phyloP scores from a whole-genome alignment of 345 rosid genomes.

The Rhodomyrtus tomentosa region DNA sequence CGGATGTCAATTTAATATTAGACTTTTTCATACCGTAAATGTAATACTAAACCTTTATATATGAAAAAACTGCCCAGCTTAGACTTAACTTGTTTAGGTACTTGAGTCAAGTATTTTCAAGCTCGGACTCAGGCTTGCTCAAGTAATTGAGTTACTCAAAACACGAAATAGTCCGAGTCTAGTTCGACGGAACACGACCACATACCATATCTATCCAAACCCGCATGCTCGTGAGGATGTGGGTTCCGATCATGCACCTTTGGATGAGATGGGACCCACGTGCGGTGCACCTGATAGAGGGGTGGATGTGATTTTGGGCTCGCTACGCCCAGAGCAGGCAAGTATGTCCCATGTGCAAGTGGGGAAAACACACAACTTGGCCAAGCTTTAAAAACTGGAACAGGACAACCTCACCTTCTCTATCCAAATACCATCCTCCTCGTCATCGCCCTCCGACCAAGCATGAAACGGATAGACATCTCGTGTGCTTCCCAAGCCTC shows the following conservation, averaged over 20 bases:
- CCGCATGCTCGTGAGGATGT: background rate
- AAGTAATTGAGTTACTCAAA: background rate
- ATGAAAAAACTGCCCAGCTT: background rate
- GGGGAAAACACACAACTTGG: background rate
- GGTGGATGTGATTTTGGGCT: background rate
- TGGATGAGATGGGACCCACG: background rate
- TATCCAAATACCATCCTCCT: background rate
- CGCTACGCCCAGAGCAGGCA: background rate
- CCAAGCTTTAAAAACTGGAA: background rate
- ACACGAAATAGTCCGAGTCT: background rate
- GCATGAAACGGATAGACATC: conserved; percentile 38
- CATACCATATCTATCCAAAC: background rate
- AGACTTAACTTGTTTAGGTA: background rate
- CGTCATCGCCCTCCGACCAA: background rate
- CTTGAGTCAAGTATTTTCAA: background rate
- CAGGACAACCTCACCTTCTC: background rate
- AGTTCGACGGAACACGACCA: background rate
- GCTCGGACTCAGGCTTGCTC: background rate
- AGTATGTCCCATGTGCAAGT: background rate
- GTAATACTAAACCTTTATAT: too few relatives aligned
- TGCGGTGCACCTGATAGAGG: background rate
- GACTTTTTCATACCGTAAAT: background rate
- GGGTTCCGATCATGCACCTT: background rate
- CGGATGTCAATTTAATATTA: rapidly evolving
- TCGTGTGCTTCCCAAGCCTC: conserved; percentile 88